Base-by-base conservation (phyloP, 2,329 filamentous ascomycete species). In the Calonectria crousiana region DNA sequence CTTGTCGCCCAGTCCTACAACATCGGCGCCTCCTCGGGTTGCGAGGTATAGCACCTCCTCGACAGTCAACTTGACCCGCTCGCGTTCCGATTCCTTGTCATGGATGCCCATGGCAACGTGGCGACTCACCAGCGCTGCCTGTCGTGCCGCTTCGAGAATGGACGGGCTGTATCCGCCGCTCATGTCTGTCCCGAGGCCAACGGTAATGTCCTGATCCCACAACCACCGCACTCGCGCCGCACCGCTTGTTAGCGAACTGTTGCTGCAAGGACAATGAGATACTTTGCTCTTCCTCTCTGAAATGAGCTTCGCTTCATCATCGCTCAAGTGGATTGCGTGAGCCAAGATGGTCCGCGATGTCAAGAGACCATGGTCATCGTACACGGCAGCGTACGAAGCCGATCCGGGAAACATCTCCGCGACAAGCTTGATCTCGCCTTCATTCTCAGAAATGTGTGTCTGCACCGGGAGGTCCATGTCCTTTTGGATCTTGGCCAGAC, bases 161-260 rank as follows among this genome's bases (percentile, higher is more conserved):
- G 92, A 95, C 0, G 95, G 90, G 70, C 92, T 94, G 83, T 96
- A 98, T 0, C 97, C 97, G 3, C 96, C 97, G 79, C 92, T 94
- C 72, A 98, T 92, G 83, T 99, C 97, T 0, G 96, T 98, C 0
- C 97, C 97, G 0, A 99, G 86, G 0, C 97, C 96, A 8, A 98
- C 92, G 0, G 91, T 92, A 58, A 98, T 89, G 0, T 95, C 95
- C 67, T 90, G 89, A 28, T 95, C 90, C 67, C 98, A 88, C 78
- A 98, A 83, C 84, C 90, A 90, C 23, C 96, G 89, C 2, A 99
- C 93, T 5, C 91, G 92, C 11, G 95, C 94, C 64, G 93, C 90
- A 0, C 97, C 97, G 36, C 92, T 95, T 1, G 95, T 95, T 64
- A 99, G 88, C 0, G 94, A 92, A 8, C 92, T 93, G 84, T 99